Evolutionary conservation across 2,329 filamentous ascomycete species (phyloP).

Genomic region (Xylaria sp.): DNA sequence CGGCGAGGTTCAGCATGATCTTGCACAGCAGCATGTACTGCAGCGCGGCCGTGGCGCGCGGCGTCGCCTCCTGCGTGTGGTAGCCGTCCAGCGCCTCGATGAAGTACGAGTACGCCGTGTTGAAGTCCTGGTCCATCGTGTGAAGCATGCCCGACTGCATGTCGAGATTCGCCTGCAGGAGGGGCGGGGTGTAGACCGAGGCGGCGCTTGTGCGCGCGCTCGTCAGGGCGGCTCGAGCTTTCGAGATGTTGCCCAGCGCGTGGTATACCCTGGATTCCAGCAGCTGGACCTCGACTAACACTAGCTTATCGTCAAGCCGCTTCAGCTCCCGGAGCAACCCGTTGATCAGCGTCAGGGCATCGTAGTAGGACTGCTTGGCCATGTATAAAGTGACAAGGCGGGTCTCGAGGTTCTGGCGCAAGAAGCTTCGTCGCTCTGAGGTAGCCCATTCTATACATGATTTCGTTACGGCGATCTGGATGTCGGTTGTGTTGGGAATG

Average conservation of each 20-base stretch:
- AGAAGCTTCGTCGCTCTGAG: constrained; percentile 90
- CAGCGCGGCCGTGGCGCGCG: constrained; percentile 91
- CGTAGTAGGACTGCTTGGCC: constrained; percentile 97
- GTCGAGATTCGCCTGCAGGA: constrained; percentile 93
- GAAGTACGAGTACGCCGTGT: constrained; percentile 98
- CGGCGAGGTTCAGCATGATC: constrained; percentile 96
- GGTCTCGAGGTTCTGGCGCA: constrained; percentile 97
- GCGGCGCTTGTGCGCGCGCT: constrained; percentile 93
- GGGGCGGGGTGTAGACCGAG: constrained; percentile 93
- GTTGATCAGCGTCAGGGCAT: constrained; percentile 96
- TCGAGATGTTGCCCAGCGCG: constrained; percentile 93
- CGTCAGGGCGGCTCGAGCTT: constrained; percentile 92
- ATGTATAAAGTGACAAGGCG: constrained; percentile 93
- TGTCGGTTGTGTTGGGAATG: constrained; percentile 93
- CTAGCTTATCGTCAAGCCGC: constrained; percentile 96
- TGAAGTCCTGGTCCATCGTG: constrained; percentile 98
- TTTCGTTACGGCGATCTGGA: constrained; percentile 93
- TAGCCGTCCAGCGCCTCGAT: constrained; percentile 98
- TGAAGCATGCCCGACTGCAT: constrained; percentile 99
- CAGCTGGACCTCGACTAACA: constrained; percentile 96
- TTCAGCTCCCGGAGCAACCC: constrained; percentile 94
- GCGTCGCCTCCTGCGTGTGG: constrained; percentile 85
- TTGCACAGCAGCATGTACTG: constrained; percentile 99
- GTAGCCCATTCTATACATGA: constrained; percentile 99
- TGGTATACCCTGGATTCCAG: constrained; percentile 98